phyloP scores from a whole-genome alignment of 176 grass and related monocot genomes.

The Stipa capillata region DNA sequence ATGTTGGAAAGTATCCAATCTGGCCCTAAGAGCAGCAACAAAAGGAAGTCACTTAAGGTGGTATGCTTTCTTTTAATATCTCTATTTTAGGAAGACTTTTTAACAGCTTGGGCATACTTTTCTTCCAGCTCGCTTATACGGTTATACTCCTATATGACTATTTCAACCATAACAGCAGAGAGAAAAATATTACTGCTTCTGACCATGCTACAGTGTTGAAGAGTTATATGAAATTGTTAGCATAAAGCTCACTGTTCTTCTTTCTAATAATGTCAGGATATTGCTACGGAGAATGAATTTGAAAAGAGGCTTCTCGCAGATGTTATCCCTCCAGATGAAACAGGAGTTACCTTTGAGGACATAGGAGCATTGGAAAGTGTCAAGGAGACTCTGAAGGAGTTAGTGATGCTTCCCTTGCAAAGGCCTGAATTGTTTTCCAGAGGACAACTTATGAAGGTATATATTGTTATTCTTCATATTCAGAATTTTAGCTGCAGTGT shows the following conservation, averaged over 20 bases:
- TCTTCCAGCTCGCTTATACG: not conserved
- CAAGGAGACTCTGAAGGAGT: constrained; percentile 95
- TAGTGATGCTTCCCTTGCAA: constrained; percentile 98
- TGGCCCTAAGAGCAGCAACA: constrained; percentile 50
- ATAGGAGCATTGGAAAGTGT: constrained; percentile 89
- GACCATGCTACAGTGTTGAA: not conserved
- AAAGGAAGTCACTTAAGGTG: constrained; percentile 94
- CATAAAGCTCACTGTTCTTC: constrained; percentile 19
- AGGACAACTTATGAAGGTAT: constrained; percentile 96
- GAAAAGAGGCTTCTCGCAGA: constrained; percentile 93
- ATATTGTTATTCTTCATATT: not conserved
- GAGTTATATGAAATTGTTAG: not conserved
- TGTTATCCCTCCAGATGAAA: constrained; percentile 90
- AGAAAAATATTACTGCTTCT: not conserved
- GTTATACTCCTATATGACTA: not conserved
- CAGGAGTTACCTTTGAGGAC: constrained; percentile 86
- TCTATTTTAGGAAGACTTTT: not conserved
- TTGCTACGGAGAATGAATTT: constrained; percentile 87
- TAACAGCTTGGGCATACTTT: not conserved
- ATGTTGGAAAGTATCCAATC: constrained; percentile 76
- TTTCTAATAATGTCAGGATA: constrained; percentile 56
- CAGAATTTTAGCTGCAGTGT: not conserved
- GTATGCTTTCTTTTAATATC: constrained; percentile 1
- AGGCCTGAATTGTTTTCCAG: constrained; percentile 92
- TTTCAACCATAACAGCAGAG: not conserved